Conservation (phyloP, 768 basidiomycete genomes). For the Auricularia sp. region DNA sequence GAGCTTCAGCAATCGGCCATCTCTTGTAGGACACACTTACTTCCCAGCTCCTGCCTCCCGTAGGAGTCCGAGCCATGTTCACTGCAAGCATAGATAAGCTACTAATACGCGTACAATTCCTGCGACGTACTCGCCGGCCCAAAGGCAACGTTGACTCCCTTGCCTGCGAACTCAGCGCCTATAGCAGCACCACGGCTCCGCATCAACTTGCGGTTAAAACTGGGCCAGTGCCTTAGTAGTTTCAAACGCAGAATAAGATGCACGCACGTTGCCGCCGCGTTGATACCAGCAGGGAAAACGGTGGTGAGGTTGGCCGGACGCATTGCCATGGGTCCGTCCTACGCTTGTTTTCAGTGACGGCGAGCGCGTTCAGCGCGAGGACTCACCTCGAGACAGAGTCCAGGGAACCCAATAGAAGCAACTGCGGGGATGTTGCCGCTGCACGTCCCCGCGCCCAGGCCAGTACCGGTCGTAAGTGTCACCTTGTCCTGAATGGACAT, state of each 20-base stretch:
- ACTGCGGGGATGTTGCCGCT: constrained; percentile 54
- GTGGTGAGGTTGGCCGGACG: constrained; percentile 6
- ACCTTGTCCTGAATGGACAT: constrained; percentile 53
- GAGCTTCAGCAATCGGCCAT: not conserved
- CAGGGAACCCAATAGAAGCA: constrained; percentile 44
- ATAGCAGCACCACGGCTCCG: constrained; percentile 25
- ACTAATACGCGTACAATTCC: not conserved
- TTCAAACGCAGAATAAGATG: constrained; percentile 3
- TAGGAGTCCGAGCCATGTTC: constrained; percentile 8
- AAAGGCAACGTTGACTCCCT: constrained; percentile 24
- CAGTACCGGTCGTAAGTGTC: constrained; percentile 53
- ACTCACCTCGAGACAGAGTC: constrained; percentile 58
- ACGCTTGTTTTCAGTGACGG: not conserved
- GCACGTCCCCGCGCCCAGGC: constrained; percentile 53
- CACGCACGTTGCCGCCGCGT: constrained; percentile 12
- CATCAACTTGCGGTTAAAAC: constrained; percentile 20
- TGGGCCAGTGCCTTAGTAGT: not conserved
- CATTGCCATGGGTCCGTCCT: constrained; percentile 7
- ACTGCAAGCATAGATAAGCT: not conserved
- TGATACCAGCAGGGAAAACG: constrained; percentile 14
- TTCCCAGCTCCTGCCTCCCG: constrained; percentile 15
- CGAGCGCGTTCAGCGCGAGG: not conserved
- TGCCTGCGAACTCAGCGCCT: constrained; percentile 26
- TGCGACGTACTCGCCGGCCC: constrained; percentile 1
- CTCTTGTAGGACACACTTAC: not conserved